A percentile compares a stretch with the other conserved stretches of the same genome.
Conservation (phyloP, 2,329 filamentous ascomycete genomes). For the Ophiostoma novo-ulmi region DNA sequence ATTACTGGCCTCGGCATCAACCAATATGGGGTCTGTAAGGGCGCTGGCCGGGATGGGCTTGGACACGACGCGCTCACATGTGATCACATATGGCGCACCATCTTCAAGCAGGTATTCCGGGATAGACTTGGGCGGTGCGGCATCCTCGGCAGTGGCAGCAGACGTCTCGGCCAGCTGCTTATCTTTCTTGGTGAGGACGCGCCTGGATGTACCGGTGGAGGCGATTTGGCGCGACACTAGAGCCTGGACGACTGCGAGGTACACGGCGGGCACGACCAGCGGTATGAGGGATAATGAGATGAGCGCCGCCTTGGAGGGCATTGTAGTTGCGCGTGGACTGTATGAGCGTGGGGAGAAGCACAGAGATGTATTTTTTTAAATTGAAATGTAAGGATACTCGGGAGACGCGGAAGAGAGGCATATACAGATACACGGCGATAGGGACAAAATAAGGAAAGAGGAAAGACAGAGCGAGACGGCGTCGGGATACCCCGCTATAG, state of each 20-base stretch:
- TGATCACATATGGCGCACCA: slow-evolving; percentile 20
- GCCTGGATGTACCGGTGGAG: background rate
- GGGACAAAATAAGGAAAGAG: background rate
- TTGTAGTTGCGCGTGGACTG: background rate
- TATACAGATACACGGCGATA: background rate
- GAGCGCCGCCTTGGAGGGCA: slow-evolving; percentile 8
- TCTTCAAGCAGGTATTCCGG: slow-evolving; percentile 17
- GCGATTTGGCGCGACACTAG: slow-evolving; percentile 19
- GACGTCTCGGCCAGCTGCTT: background rate
- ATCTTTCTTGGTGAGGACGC: slow-evolving; percentile 1
- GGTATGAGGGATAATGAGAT: slow-evolving; percentile 21
- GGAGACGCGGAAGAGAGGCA: background rate
- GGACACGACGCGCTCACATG: slow-evolving; percentile 25
- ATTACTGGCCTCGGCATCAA: background rate
- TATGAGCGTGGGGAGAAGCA: background rate
- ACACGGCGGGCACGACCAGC: slow-evolving; percentile 20
- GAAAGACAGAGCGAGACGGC: background rate
- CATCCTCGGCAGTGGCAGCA: background rate
- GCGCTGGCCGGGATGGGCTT: slow-evolving; percentile 10
- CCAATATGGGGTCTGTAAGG: slow-evolving; percentile 14
- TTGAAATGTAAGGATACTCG: too few relatives aligned
- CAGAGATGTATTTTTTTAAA: too few relatives aligned
- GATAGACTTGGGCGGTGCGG: slow-evolving; percentile 20
- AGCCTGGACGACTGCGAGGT: slow-evolving; percentile 19
- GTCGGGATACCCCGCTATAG: slow-evolving; percentile 13